These are phyloP conservation scores for Rhizopogon vinicolor DNA, from an alignment of 768 basidiomycete species.

Conservation along the genomic window DNA sequence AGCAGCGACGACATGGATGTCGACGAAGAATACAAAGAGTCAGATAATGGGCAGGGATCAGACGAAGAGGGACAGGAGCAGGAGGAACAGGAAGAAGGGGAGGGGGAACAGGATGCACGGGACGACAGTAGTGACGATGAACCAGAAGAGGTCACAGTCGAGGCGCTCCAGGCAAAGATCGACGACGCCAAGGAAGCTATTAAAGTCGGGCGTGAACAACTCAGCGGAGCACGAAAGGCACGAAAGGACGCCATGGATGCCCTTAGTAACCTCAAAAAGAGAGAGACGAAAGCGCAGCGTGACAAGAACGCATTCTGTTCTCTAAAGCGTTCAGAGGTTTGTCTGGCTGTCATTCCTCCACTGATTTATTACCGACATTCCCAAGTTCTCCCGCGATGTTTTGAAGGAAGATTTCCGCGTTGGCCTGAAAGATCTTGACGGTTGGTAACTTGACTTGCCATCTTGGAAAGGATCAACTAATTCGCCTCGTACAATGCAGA, in stretches of 20 bases:
- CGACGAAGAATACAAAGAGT: neutral
- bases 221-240: conserved; percentile 34
- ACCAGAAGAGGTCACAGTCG: conserved; percentile 39
- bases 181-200: conserved; percentile 35
- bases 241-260: conserved; percentile 37
- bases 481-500: conserved; percentile 27
- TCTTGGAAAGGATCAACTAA: neutral
- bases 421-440: conserved; percentile 57
- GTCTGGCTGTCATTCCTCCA: neutral
- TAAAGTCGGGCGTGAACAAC: conserved; percentile 33
- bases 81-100: conserved; percentile 14
- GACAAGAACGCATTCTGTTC: conserved; percentile 64
- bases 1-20: conserved; percentile 11
- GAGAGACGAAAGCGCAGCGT: conserved; percentile 23
- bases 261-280: conserved; percentile 36
- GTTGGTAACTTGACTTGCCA: conserved; percentile 21
- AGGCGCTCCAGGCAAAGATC: conserved; percentile 41
- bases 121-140: conserved; percentile 19
- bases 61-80: conserved; percentile 20
- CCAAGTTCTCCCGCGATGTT: conserved; percentile 49
- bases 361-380: conserved; percentile 1
- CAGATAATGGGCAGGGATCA: conserved; percentile 12
- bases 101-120: conserved; percentile 13
- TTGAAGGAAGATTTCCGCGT: conserved; percentile 57
- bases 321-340: conserved; percentile 50